phyloP scores from a whole-genome alignment of 352 stramenopile genomes.

The Phytophthora fragariae region DNA sequence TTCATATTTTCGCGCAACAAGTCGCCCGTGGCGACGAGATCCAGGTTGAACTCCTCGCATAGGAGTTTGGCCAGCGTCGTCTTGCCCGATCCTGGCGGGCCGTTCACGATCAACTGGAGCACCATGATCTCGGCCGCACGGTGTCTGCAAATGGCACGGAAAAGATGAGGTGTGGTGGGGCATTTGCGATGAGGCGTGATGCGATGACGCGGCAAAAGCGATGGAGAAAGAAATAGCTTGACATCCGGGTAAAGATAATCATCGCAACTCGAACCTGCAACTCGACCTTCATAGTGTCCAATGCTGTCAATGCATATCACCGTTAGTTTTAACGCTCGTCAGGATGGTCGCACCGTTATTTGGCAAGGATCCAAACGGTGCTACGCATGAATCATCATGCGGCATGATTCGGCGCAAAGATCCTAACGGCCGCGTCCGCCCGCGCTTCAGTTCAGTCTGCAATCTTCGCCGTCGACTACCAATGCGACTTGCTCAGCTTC shows the following conservation, averaged over 20 bases:
- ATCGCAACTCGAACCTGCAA: background rate
- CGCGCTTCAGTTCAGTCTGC: too few species aligned
- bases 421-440: too few species aligned
- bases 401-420: too few species aligned
- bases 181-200: slow-evolving; percentile 12
- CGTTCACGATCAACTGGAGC: slow-evolving; percentile 79
- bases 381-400: too few species aligned
- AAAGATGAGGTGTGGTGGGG: background rate
- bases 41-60: slow-evolving; percentile 62
- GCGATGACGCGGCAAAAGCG: slow-evolving; percentile 8
- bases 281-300: too few species aligned
- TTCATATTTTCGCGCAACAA: slow-evolving; percentile 80
- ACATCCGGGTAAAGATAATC: slow-evolving; percentile 6
- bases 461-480: too few species aligned
- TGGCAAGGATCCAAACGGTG: slow-evolving; percentile 27
- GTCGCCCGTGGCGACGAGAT: slow-evolving; percentile 71
- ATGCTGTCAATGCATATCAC: slow-evolving; percentile 84
- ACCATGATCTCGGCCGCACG: slow-evolving; percentile 36
- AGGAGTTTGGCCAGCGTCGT: slow-evolving; percentile 71
- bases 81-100: slow-evolving; percentile 71
- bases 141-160: slow-evolving; percentile 3
- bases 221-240: slow-evolving; percentile 14
- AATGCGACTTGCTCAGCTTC: slow-evolving; percentile 25
- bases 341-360: background rate
- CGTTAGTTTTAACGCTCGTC: background rate